Percentiles rank a stretch among this genome's conserved stretches.
Evolutionary conservation across 2,329 filamentous ascomycete species (phyloP).

Genomic region (Pseudogymnoascus sp.): DNA sequence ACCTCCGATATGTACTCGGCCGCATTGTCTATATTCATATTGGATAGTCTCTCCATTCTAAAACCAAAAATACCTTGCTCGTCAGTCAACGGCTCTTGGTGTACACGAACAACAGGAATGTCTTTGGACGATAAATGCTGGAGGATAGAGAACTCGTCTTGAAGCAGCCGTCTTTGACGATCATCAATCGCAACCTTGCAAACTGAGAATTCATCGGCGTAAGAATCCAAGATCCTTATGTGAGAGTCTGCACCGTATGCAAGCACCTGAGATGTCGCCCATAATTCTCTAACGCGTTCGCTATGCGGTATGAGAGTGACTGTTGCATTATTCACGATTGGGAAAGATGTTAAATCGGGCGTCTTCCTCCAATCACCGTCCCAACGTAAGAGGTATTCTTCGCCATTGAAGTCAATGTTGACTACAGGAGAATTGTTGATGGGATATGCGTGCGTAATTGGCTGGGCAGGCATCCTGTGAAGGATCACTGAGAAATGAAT

Average conservation of each 20-base stretch:
- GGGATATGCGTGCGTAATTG: not conserved
- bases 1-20: not conserved
- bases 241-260: not conserved
- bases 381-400: not conserved
- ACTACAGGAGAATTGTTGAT: not conserved
- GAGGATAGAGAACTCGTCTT: not conserved
- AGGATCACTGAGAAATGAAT: not conserved
- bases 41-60: not conserved
- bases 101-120: not conserved
- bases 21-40: not conserved
- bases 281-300: not conserved
- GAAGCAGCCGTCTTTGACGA: not conserved
- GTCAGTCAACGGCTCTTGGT: not conserved
- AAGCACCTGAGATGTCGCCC: not conserved
- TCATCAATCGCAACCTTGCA: not conserved
- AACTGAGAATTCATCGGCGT: not conserved
- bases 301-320: not conserved
- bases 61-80: not conserved
- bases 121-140: not conserved
- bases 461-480: not conserved
- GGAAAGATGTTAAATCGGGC: not conserved
- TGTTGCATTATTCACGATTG: not conserved
- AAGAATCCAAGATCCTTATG: not conserved
- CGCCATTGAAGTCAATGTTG: not conserved
- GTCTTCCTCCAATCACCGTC: not conserved